phyloP scores from a whole-genome alignment of 2,329 filamentous ascomycete genomes.

The Onygena corvina region DNA sequence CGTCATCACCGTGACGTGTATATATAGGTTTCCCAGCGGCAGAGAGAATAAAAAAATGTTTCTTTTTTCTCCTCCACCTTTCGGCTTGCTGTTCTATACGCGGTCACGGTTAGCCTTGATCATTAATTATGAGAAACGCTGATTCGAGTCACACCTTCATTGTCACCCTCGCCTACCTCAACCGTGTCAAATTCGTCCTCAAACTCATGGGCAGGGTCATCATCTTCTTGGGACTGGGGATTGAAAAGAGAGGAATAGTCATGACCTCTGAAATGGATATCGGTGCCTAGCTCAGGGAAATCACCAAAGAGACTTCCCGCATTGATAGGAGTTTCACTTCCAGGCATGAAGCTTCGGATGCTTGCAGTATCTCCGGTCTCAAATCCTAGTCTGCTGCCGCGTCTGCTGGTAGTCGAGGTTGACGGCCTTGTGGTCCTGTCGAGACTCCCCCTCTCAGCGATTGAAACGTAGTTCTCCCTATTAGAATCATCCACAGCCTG shows the following conservation, averaged over 20 bases:
- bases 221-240: conserved; percentile 24
- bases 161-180: conserved; percentile 48
- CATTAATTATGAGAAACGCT: conserved; percentile 8
- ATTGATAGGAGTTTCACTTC: conserved; percentile 52
- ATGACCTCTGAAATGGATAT: conserved; percentile 21
- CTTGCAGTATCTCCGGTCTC: conserved; percentile 41
- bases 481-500: conserved; percentile 60
- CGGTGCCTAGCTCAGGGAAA: conserved; percentile 40
- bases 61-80: conserved; percentile 82
- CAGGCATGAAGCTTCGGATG: conserved; percentile 40
- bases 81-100: conserved; percentile 34
- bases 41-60: conserved; percentile 94
- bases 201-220: conserved; percentile 52
- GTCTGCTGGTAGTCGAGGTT: conserved; percentile 29
- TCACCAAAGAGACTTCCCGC: conserved; percentile 71
- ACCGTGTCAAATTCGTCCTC: conserved; percentile 63
- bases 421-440: conserved; percentile 5
- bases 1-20: conserved; percentile 83
- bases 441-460: conserved; percentile 24
- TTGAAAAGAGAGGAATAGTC: neutral
- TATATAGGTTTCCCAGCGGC: conserved; percentile 96
- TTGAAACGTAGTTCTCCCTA: conserved; percentile 48
- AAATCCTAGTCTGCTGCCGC: conserved; percentile 38
- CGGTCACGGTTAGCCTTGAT: conserved; percentile 18
- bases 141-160: neutral